Base-by-base conservation (phyloP, 2,329 filamentous ascomycete genomes). In the Diaporthe australafricana region DNA sequence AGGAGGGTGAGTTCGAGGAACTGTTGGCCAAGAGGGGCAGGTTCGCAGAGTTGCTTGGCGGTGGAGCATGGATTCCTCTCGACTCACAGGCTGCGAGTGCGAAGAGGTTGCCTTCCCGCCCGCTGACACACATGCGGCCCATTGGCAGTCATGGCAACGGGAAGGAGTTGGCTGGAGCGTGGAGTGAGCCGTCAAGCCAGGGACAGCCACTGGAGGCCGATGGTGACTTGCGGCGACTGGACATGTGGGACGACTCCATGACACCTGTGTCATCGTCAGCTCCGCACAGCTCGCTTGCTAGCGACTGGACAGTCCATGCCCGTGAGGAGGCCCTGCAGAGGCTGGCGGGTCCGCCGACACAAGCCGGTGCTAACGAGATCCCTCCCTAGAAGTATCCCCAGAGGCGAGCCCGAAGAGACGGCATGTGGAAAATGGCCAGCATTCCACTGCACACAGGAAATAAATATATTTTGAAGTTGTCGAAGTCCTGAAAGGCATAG, bases 1-100 rank as follows among this genome's bases (percentile, higher is more conserved):
- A 96, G 78, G 82, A 87, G 70, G 95, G 95, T 0, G 77, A 80
- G 0, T 98, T 92, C 80, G 82, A 87, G 2, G 89, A 90, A 71
- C 80, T 98, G 76, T 76, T 88, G 56, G 76, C 74, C 22, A 79
- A 67, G 22, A 79, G 77, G 3, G 86, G 85, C 0, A 83, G 82
- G 47, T 88, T 90, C 79, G 79, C 87, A 22, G 82, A 84, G 75
- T 79, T 90, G 48, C 74, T 88, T n/a, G 80, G 80, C 3, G 79
- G 81, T 11, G 81, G 77, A 60, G 73, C 72, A 17, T 77, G 77
- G 75, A 72, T 70, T 7, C 42, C 12, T 38, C 32, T n/a, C 20
- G 6, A 22, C 2, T 16, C n/a, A 5, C 22, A 63, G 27, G 27
- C 27, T 63, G 27, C 27, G 20, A 22, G 42, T 16, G 20, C 20